These are phyloP conservation scores for Solanum aculeatissimum DNA, from an alignment of 305 asterid species.

Conservation along the genomic window DNA sequence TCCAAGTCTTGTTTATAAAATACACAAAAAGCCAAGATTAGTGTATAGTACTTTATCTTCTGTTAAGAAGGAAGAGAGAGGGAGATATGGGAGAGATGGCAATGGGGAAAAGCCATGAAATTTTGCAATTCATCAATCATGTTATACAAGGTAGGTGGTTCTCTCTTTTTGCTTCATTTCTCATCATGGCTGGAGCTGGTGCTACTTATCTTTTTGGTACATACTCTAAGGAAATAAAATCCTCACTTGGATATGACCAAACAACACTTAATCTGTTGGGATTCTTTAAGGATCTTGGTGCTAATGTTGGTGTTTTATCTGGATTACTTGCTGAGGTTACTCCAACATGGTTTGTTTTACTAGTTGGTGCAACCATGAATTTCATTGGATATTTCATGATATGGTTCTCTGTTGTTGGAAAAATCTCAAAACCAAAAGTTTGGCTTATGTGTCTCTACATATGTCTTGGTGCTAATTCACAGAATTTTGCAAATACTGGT, in stretches of 20 bases:
- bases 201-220: constrained; percentile 75
- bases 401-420: constrained; percentile 49
- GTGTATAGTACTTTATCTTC: not conserved
- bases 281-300: constrained; percentile 73
- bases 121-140: constrained; percentile 26
- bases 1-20: not conserved
- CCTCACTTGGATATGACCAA: constrained; percentile 68
- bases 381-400: constrained; percentile 76
- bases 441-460: constrained; percentile 81
- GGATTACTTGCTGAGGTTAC: constrained; percentile 69
- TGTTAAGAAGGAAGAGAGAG: not conserved
- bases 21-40: not conserved
- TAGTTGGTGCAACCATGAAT: constrained; percentile 62
- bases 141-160: constrained; percentile 77
- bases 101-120: not conserved
- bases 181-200: constrained; percentile 87
- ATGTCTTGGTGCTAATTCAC: constrained; percentile 82
- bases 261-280: constrained; percentile 76
- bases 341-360: constrained; percentile 68
- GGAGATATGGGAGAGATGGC: not conserved
- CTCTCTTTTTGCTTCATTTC: constrained; percentile 72
- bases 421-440: constrained; percentile 36
- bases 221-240: constrained; percentile 69
- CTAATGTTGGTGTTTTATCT: constrained; percentile 70
- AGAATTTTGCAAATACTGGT: constrained; percentile 78